Evolutionary conservation across 495 filamentous ascomycete genomes (phyloP).

Genomic region (Aspergillus saccharolyticus): DNA sequence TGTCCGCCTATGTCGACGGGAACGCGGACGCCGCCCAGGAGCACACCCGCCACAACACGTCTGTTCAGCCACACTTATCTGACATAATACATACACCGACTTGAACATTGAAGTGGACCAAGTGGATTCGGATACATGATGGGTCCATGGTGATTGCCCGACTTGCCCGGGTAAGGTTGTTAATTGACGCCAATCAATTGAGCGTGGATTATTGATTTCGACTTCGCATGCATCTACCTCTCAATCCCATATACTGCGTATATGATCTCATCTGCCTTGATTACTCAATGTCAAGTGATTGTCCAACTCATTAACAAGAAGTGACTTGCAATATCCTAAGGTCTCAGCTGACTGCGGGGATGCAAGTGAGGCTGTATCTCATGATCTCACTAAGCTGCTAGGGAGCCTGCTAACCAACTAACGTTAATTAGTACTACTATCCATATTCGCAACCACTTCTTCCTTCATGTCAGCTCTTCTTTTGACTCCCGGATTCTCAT

Average conservation of each 20-base stretch:
- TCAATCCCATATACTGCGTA: no score
- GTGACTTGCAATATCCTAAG: slow-evolving; percentile 6
- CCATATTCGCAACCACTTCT: no score
- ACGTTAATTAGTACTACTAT: not conserved
- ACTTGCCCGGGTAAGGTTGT: not conserved
- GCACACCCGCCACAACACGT: not conserved
- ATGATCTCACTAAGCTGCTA: slow-evolving; percentile 15
- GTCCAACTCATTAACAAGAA: not conserved
- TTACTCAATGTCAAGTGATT: not conserved
- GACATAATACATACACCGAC: no score
- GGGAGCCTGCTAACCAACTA: no score
- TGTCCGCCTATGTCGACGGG: not conserved
- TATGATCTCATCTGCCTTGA: no score
- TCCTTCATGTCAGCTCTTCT: not conserved
- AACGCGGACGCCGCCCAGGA: not conserved
- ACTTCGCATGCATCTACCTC: no score
- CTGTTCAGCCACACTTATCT: not conserved
- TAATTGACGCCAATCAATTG: no score
- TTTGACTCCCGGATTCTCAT: not conserved
- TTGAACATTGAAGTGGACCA: no score
- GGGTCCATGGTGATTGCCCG: not conserved
- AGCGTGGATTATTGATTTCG: no score
- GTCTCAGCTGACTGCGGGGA: slow-evolving; percentile 24
- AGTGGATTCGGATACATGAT: no score
- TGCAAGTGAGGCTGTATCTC: slow-evolving; percentile 14